A percentile compares a stretch with the other conserved stretches of the same genome.
phyloP scores from a whole-genome alignment of 1,284 basidiomycete species.

The Boletus nobilissimus region DNA sequence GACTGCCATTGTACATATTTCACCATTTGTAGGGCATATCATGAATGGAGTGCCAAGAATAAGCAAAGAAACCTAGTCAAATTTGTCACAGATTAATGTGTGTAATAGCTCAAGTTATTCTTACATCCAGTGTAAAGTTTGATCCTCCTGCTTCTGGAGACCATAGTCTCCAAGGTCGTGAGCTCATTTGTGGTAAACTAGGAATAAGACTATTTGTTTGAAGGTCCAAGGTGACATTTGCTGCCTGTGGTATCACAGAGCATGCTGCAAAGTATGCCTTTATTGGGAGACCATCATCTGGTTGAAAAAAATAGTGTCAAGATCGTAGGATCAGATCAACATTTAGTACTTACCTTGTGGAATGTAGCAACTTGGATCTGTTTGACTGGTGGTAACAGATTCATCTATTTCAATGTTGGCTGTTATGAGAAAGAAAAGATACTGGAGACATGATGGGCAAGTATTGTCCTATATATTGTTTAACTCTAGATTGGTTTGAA shows the following conservation, averaged over 20 bases:
- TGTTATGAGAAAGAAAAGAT: neutral
- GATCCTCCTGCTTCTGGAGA: neutral
- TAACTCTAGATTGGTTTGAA: too few species aligned
- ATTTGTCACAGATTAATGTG: neutral
- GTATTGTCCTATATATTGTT: neutral
- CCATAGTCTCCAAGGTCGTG: neutral
- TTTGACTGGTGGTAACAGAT: neutral
- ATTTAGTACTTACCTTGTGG: neutral
- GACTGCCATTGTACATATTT: neutral
- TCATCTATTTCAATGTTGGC: neutral
- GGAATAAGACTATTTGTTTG: neutral
- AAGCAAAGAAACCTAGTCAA: neutral
- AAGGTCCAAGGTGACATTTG: neutral
- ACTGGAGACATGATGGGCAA: neutral
- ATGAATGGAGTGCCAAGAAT: neutral
- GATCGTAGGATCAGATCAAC: neutral
- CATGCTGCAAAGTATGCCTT: conserved; percentile 2
- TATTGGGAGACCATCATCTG: neutral
- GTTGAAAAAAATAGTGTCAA: neutral
- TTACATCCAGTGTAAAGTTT: neutral
- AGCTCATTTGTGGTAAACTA: neutral
- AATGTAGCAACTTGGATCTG: neutral
- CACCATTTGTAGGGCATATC: neutral
- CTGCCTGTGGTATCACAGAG: neutral
- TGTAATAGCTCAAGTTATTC: neutral